phyloP scores from a whole-genome alignment of 805 yeast species.

The Kodamaea sagamina region DNA sequence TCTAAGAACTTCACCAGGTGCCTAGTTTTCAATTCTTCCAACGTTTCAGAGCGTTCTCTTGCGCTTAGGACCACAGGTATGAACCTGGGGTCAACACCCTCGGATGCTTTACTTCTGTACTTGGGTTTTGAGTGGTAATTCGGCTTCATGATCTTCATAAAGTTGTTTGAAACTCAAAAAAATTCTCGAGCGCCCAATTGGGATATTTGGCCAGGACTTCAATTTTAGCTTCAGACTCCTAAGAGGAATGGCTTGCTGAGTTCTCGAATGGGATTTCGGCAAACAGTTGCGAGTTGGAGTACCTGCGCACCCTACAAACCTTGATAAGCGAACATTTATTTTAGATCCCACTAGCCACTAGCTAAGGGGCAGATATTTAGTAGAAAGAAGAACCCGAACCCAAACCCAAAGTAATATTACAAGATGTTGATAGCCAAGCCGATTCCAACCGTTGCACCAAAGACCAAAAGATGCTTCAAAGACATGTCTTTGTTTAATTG shows the following conservation, averaged over 20 bases:
- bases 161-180: not conserved
- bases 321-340: no score
- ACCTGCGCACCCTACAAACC: no score
- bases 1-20: not conserved
- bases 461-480: not conserved
- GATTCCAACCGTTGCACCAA: slow-evolving; percentile 3
- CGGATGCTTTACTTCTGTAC: not conserved
- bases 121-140: not conserved
- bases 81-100: not conserved
- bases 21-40: not conserved
- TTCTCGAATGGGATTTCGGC: no score
- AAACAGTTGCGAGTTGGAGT: no score
- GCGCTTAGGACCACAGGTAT: not conserved
- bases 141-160: not conserved
- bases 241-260: no score
- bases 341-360: no score
- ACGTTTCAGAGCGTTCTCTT: not conserved
- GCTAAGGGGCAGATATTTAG: no score
- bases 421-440: slow-evolving; percentile 3
- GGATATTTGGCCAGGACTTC: not conserved
- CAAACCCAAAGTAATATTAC: not conserved
- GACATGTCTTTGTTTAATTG: slow-evolving; percentile 4
- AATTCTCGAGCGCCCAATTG: not conserved
- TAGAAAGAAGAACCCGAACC: not conserved
- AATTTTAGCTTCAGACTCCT: no score